A percentile compares a stretch with the other conserved stretches of the same genome.
These are phyloP conservation scores for Tolypocladium sp. DNA, from an alignment of 2,329 filamentous ascomycete species.

Conservation along the genomic window DNA sequence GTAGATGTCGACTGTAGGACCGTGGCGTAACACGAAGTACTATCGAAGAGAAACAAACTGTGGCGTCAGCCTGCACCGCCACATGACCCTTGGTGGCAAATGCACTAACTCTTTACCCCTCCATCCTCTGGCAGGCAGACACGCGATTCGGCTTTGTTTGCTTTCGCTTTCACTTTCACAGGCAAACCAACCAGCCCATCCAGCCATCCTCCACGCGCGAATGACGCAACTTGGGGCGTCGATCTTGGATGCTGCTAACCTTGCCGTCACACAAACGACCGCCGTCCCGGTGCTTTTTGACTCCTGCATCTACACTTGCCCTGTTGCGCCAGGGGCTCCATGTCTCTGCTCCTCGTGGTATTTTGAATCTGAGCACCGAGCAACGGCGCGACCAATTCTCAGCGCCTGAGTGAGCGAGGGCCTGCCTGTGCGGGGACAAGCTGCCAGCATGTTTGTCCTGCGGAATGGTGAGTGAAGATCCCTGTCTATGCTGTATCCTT, in stretches of 20 bases:
- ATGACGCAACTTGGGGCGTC: background rate
- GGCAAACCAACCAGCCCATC: background rate
- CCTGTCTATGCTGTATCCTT: background rate
- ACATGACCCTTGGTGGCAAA: background rate
- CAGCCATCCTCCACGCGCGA: background rate
- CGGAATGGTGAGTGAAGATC: slow-evolving; percentile 29
- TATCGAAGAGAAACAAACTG: too few species aligned
- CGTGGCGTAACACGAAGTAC: too few species aligned
- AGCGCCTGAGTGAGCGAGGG: background rate
- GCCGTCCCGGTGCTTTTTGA: background rate
- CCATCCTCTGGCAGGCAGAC: background rate
- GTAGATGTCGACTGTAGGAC: too few species aligned
- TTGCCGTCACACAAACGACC: background rate
- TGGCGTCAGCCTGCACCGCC: background rate
- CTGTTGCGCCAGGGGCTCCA: background rate
- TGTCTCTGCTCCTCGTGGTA: background rate
- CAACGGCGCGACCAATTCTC: background rate
- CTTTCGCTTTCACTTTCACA: background rate
- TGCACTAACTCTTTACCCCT: background rate
- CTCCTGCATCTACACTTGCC: background rate
- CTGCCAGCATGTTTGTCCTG: slow-evolving; percentile 30
- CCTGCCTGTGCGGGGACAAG: background rate
- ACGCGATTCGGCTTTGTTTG: background rate
- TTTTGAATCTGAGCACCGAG: background rate
- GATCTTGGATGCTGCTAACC: background rate